These are phyloP conservation scores for Vigna reflexopilosa DNA, from an alignment of 306 rosid genomes.

Conservation along the genomic window DNA sequence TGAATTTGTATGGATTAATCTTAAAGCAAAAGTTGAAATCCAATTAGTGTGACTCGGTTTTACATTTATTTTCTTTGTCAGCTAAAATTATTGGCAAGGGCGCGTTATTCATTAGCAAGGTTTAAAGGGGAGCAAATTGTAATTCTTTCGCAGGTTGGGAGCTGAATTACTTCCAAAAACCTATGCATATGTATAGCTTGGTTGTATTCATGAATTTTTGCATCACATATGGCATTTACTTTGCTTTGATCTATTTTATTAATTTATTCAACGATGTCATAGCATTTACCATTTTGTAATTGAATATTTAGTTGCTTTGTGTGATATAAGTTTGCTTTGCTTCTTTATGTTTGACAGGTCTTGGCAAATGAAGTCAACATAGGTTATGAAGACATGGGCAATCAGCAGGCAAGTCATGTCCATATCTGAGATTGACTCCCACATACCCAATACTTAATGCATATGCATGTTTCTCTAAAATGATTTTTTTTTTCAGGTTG, in stretches of 20 bases:
- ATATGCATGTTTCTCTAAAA: slow-evolving; percentile 32
- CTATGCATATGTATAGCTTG: slow-evolving; percentile 33
- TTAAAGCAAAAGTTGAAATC: slow-evolving; percentile 28
- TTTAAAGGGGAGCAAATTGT: slow-evolving; percentile 96
- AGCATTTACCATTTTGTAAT: slow-evolving; percentile 23
- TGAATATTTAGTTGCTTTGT: neutral
- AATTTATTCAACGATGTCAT: neutral
- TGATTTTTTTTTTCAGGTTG: slow-evolving; percentile 59
- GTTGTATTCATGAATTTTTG: slow-evolving; percentile 15
- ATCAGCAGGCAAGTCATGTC: slow-evolving; percentile 79
- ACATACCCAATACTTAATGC: neutral
- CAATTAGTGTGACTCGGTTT: slow-evolving; percentile 29
- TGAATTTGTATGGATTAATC: slow-evolving; percentile 13
- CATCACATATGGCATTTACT: slow-evolving; percentile 5
- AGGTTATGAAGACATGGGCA: slow-evolving; percentile 95
- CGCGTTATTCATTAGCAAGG: slow-evolving; percentile 87
- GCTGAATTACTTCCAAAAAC: slow-evolving; percentile 40
- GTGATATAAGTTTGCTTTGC: slow-evolving; percentile 18
- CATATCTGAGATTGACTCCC: slow-evolving; percentile 5
- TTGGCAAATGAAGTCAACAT: slow-evolving; percentile 89
- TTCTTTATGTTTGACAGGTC: slow-evolving; percentile 56
- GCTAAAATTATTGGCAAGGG: slow-evolving; percentile 86
- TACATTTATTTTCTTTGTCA: slow-evolving; percentile 46
- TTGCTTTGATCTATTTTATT: slow-evolving; percentile 10
- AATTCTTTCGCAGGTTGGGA: slow-evolving; percentile 86